Evolutionary conservation across 345 rosid genomes (phyloP).

Genomic region (Anastatica hierochuntica): DNA sequence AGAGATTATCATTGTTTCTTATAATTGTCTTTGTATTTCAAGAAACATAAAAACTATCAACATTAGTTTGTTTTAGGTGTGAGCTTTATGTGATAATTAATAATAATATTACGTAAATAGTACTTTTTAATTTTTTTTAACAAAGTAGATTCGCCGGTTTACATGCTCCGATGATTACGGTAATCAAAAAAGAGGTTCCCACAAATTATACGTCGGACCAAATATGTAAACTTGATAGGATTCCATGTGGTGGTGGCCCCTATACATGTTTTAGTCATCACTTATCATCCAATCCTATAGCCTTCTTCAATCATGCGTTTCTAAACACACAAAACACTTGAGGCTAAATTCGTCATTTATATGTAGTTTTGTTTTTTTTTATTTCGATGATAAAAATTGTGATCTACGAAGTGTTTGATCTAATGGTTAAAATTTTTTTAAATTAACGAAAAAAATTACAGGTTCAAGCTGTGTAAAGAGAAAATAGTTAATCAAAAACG

Average conservation of each 20-base stretch:
- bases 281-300: slow-evolving; percentile 13
- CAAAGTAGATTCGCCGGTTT: slow-evolving; percentile 10
- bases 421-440: no score
- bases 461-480: no score
- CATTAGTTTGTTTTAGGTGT: slow-evolving; percentile 4
- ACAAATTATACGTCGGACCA: slow-evolving; percentile 14
- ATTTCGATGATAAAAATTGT: no score
- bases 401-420: no score
- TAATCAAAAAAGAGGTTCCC: slow-evolving; percentile 16
- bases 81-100: slow-evolving; percentile 16
- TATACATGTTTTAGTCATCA: neutral
- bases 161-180: slow-evolving; percentile 27
- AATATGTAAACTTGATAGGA: slow-evolving; percentile 26
- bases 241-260: slow-evolving; percentile 29
- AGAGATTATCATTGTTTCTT: slow-evolving; percentile 17
- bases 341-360: slow-evolving; percentile 7
- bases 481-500: no score
- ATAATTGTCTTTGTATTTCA: neutral
- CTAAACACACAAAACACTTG: neutral
- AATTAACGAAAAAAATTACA: no score
- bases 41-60: slow-evolving; percentile 5
- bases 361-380: neutral
- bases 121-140: no score
- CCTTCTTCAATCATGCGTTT: slow-evolving; percentile 13
- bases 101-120: no score